phyloP scores from a whole-genome alignment of 192 early-diverging fungal genomes.

The Gamsiella multidivaricata region DNA sequence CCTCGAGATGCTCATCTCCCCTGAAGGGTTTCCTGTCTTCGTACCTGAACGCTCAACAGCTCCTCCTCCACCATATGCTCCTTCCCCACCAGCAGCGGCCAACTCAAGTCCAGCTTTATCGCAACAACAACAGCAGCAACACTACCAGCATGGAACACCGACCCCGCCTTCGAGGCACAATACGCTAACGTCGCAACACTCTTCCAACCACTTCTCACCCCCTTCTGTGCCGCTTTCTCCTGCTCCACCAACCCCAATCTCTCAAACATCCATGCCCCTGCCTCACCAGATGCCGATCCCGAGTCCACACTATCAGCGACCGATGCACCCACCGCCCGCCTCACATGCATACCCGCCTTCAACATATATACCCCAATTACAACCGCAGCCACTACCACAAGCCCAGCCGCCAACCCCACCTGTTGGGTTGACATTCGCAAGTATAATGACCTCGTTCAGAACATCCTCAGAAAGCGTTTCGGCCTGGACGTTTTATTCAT shows the following conservation, averaged over 20 bases:
- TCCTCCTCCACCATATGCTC: conserved; percentile 8
- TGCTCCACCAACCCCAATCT: not conserved
- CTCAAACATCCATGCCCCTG: not conserved
- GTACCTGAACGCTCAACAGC: conserved; percentile 23
- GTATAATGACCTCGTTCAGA: conserved; percentile 40
- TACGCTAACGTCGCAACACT: conserved; percentile 27
- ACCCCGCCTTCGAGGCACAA: conserved; percentile 25
- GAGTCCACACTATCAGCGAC: conserved; percentile 3
- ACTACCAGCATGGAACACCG: conserved; percentile 13
- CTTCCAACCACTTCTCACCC: conserved; percentile 2
- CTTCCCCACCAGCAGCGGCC: conserved; percentile 5
- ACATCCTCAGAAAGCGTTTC: conserved; percentile 40
- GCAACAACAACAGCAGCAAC: conserved; percentile 12
- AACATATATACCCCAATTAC: not conserved
- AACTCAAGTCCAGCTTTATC: conserved; percentile 14
- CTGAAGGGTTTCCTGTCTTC: conserved; percentile 52
- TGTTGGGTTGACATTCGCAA: conserved; percentile 36
- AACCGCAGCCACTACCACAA: not conserved
- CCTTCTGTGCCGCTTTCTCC: conserved; percentile 9
- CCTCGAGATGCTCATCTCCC: conserved; percentile 53
- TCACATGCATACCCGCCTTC: not conserved
- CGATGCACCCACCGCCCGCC: not conserved
- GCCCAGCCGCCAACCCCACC: not conserved
- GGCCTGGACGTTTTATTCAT: conserved; percentile 49
- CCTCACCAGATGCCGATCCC: conserved; percentile 27